Evolutionary conservation across 2,329 filamentous ascomycete genomes (phyloP).

Genomic region (Claviceps sp.): DNA sequence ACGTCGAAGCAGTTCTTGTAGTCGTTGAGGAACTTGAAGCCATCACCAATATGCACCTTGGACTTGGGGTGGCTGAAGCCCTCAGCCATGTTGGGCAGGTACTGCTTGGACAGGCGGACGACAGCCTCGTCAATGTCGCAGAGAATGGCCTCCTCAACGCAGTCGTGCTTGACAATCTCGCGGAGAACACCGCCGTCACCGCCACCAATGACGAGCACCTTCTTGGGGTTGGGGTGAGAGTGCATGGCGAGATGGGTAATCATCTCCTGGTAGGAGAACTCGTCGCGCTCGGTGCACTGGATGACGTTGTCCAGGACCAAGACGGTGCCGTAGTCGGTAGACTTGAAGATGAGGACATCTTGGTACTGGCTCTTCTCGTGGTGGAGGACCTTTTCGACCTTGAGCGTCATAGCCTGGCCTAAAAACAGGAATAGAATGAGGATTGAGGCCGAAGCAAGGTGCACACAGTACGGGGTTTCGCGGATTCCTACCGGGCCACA

Average conservation of each 20-base stretch:
- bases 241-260: slow-evolving; percentile 98
- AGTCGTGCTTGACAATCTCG: slow-evolving; percentile 98
- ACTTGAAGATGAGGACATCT: slow-evolving; percentile 98
- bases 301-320: slow-evolving; percentile 98
- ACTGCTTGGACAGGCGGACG: slow-evolving; percentile 96
- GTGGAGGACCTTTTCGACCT: slow-evolving; percentile 94
- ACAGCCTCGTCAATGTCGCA: slow-evolving; percentile 99
- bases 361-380: slow-evolving; percentile 99
- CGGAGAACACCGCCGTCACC: slow-evolving; percentile 95
- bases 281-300: slow-evolving; percentile 95
- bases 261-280: slow-evolving; percentile 99
- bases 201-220: slow-evolving; percentile 94
- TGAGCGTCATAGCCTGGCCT: slow-evolving; percentile 96
- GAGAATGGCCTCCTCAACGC: slow-evolving; percentile 86
- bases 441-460: not conserved
- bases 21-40: slow-evolving; percentile 96
- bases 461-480: not conserved
- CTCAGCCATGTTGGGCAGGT: slow-evolving; percentile 84
- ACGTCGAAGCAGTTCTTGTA: slow-evolving; percentile 97
- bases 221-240: slow-evolving; percentile 96
- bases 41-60: slow-evolving; percentile 85
- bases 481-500: slow-evolving; percentile 64
- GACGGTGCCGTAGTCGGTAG: slow-evolving; percentile 89
- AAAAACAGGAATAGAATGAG: slow-evolving; percentile 5
- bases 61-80: slow-evolving; percentile 91